These are phyloP conservation scores for Choanephora cucurbitarum DNA, from an alignment of 371 early-diverging fungal genomes.

Conservation along the genomic window DNA sequence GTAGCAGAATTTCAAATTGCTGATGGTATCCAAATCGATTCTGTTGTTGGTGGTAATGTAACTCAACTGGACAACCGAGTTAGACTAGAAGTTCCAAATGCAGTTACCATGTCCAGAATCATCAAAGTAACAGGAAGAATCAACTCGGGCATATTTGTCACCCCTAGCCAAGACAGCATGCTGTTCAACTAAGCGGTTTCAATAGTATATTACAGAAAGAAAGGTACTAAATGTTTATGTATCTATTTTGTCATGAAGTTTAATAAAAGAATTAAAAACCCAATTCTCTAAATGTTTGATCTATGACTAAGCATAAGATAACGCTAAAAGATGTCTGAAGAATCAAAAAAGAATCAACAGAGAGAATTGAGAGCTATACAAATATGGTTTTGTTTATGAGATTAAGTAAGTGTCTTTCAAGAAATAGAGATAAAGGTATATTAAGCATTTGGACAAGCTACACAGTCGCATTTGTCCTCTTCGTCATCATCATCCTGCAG, in stretches of 20 bases:
- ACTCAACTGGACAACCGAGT: conserved; percentile 31
- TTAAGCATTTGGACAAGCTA: conserved; percentile 29
- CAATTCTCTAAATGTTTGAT: no score
- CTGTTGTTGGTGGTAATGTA: conserved; percentile 26
- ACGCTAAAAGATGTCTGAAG: no score
- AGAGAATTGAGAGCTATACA: no score
- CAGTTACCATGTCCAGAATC: not conserved
- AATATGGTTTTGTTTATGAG: no score
- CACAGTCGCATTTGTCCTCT: conserved; percentile 17
- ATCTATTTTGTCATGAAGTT: no score
- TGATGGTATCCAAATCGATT: conserved; percentile 20
- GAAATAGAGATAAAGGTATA: not conserved
- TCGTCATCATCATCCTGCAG: conserved; percentile 16
- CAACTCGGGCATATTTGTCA: not conserved
- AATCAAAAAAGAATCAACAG: no score
- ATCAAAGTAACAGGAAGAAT: not conserved
- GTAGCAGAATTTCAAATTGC: conserved; percentile 30
- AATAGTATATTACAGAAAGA: no score
- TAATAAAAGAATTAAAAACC: no score
- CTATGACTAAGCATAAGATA: no score
- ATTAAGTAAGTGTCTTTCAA: no score
- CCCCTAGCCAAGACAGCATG: not conserved
- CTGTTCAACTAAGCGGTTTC: no score
- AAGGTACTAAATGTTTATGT: no score
- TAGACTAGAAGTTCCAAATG: conserved; percentile 12